Evolutionary conservation across 2,329 filamentous ascomycete genomes (phyloP).

Genomic region (Tetracladium maxilliforme): DNA sequence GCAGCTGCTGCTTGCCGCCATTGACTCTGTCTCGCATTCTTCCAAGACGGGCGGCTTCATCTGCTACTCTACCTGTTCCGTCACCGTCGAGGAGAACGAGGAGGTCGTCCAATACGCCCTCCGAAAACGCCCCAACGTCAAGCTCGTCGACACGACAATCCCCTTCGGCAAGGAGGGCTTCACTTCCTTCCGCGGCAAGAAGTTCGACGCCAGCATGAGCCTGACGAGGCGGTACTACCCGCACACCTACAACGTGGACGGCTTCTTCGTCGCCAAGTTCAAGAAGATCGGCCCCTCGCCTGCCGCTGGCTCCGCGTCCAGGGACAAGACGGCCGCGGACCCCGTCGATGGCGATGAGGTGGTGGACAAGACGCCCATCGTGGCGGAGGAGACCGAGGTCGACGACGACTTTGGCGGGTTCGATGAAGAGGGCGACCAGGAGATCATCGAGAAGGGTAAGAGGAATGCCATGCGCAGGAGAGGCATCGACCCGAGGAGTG

Average conservation of each 20-base stretch:
- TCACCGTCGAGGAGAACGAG: constrained; percentile 90
- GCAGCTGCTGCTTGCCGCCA: constrained; percentile 80
- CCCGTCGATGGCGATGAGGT: constrained; percentile 28
- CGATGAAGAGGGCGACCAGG: constrained; percentile 57
- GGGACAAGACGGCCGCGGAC: constrained; percentile 10
- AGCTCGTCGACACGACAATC: constrained; percentile 80
- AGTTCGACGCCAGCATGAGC: constrained; percentile 74
- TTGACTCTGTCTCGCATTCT: constrained; percentile 84
- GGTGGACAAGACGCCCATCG: constrained; percentile 57
- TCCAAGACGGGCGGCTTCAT: constrained; percentile 91
- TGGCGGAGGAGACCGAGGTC: constrained; percentile 15
- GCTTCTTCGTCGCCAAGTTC: constrained; percentile 97
- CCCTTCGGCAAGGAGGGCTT: constrained; percentile 89
- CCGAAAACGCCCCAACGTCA: constrained; percentile 81
- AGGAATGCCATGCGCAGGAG: constrained; percentile 59
- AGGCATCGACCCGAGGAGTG: constrained; percentile 51
- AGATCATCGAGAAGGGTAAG: constrained; percentile 60
- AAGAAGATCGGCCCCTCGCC: constrained; percentile 79
- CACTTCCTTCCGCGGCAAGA: constrained; percentile 79
- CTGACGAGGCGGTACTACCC: constrained; percentile 79
- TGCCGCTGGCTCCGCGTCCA: constrained; percentile 11
- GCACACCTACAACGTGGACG: constrained; percentile 88
- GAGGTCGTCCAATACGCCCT: constrained; percentile 88
- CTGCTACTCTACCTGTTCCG: constrained; percentile 92
- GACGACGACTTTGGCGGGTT: constrained; percentile 55